Base-by-base conservation (phyloP, 2,329 filamentous ascomycete genomes). In the Chaetomium sp. region DNA sequence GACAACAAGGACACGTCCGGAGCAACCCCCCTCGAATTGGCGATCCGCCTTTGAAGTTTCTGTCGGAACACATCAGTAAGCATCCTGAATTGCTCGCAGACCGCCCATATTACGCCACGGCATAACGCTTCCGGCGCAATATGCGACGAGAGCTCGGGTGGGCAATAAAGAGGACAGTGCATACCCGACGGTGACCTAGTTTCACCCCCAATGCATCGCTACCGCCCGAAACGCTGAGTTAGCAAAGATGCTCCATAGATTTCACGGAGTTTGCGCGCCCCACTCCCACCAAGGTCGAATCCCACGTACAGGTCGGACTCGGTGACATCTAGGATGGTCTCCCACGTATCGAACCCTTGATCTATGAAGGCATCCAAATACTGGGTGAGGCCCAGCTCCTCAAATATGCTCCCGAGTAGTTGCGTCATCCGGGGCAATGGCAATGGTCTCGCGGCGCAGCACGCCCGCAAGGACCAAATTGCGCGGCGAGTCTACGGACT, bases 301-400 rank as follows among this genome's bases (percentile, higher is more conserved):
- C 84, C 69, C 41, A 59, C 59, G 48, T 71, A 90, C 86, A 94
- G 76, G 66, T 94, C 89, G 32, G 87, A 88, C 70, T 92, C 89
- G 58, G 88, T 90, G 53, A 94, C 91, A 67, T 92, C 88, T 50
- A 91, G 76, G 54, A 92, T 85, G 1, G 86, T 91, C 37, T 90
- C 87, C 89, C 89, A 92, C 9, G 85, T 84, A 69, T 94, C 89
- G 69, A 94, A 94, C 3, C 89, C 89, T 71, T 92, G 88, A 52
- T 88, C 82, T 44, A 89, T 69, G 64, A 94, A 88, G 54, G 77
- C 73, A 62, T 85, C 78, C 57, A 88, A 79, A 73, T 94, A 92
- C 72, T 91, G 87, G 72, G 82, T 77, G 70, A 94, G 79, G 68
- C 88, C 88, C 76, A 92, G 77, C 77, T 88, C 86, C 72, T 81